Percentiles rank a stretch among this genome's conserved stretches.
phyloP scores from a whole-genome alignment of 768 basidiomycete genomes.

The Leccinum pellstonianum region DNA sequence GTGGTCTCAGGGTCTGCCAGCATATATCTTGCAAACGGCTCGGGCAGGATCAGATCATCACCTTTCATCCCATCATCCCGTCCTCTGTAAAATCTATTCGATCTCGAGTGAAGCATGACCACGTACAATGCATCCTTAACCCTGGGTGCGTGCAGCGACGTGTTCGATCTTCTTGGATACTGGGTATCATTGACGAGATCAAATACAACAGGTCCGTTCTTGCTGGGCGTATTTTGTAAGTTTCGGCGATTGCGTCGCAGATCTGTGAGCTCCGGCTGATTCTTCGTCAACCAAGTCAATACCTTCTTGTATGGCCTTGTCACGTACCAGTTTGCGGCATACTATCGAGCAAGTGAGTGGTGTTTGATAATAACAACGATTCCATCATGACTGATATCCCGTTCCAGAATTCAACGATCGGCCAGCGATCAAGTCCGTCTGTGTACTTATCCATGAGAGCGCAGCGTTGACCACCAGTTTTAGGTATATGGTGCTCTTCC shows the following conservation, averaged over 20 bases:
- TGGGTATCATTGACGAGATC: neutral
- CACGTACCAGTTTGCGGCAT: neutral
- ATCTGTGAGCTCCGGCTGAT: neutral
- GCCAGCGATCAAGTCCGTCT: neutral
- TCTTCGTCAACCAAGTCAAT: neutral
- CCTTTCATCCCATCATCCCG: neutral
- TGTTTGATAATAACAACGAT: neutral
- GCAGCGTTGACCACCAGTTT: neutral
- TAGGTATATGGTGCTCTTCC: neutral
- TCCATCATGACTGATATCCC: too few species aligned
- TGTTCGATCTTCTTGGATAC: neutral
- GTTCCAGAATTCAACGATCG: neutral
- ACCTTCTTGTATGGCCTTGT: neutral
- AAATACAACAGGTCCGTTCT: neutral
- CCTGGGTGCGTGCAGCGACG: neutral
- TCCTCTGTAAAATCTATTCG: neutral
- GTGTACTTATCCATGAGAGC: neutral
- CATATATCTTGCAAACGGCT: neutral
- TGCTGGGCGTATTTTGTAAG: neutral
- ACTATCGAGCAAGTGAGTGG: neutral
- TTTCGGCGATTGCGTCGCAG: neutral
- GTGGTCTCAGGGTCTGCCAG: neutral
- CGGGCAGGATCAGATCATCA: neutral
- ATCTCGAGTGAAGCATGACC: neutral
- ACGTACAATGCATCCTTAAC: neutral